These are phyloP conservation scores for Salix purpurea DNA, from an alignment of 345 rosid species.

Conservation along the genomic window DNA sequence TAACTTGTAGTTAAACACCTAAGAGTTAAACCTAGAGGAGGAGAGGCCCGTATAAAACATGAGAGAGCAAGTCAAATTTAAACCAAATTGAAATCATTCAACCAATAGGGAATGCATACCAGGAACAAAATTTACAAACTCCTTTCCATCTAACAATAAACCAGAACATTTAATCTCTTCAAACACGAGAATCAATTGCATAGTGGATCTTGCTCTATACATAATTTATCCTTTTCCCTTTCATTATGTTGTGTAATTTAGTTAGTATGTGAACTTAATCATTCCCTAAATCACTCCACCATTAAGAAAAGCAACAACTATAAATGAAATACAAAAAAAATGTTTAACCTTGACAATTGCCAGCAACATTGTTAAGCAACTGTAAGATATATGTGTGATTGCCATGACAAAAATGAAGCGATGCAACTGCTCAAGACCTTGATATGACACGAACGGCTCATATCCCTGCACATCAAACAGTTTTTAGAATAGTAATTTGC, in stretches of 20 bases:
- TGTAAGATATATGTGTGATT: conserved; percentile 81
- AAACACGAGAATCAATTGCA: background rate
- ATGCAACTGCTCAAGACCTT: conserved; percentile 90
- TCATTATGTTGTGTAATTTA: background rate
- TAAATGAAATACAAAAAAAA: conserved; percentile 1
- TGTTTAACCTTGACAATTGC: conserved; percentile 78
- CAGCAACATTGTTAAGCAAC: conserved; percentile 94
- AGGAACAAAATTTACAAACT: background rate
- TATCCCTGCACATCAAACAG: conserved; percentile 49
- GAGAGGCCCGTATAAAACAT: no score
- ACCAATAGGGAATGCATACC: background rate
- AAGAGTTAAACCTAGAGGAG: no score
- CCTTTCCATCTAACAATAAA: background rate
- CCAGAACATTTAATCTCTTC: background rate
- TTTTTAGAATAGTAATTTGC: background rate
- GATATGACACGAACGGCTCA: conserved; percentile 88
- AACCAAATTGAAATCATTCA: no score
- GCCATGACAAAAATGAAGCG: conserved; percentile 99
- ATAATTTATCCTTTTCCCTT: background rate
- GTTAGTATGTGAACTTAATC: background rate
- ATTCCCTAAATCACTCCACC: background rate
- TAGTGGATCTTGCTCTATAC: background rate
- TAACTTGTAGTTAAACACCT: no score
- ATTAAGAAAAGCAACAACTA: conserved; percentile 1
- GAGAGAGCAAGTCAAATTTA: no score